Base-by-base conservation (phyloP, 2,329 filamentous ascomycete species). In the Monilinia vaccinii-corymbosi region DNA sequence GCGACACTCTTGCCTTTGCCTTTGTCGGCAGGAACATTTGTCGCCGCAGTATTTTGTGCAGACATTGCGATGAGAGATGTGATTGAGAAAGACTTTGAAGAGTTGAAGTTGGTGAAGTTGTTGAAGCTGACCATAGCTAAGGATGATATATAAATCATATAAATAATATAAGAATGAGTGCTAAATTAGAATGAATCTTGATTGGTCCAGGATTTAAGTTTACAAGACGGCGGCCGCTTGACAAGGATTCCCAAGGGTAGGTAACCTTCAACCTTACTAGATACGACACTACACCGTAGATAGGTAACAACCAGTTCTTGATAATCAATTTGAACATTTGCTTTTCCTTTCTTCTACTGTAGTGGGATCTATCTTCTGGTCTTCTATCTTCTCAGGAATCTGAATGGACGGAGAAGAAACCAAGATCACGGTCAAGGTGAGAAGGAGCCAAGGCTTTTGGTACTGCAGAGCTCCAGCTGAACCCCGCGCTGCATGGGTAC, bases 1-100 rank as follows among this genome's bases (percentile, higher is more conserved):
- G 61, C 73, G 63, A 51, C 76, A 45, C 83, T 86, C 80, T 96
- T 96, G 78, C 91, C 91, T 81, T 96, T 96, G 76, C 89, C 90
- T 81, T 96, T 96, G 74, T 79, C 77, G 70, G 84, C 79, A 63
- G 77, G 72, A 63, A 74, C 71, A 28, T 31, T 40, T 31, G 52
- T 21, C 23, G 32, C 64, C 42, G 63, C 59, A 52, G 70, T 71
- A 68, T 71, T 68, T 69, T 77, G 70, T 60, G 67, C 68, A 53
- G 79, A 75, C 71, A 77, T 72, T 64, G 77, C 78, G 66, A 76
- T 21, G 38, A 18, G 18, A 44, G 11, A 9, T 21, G n/a, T n/a
- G n/a, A n/a, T n/a, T n/a, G n/a, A n/a, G n/a, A n/a, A n/a, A n/a
- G n/a, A n/a, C n/a, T n/a, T 42, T 28, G 16, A 42, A 31, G 16